Evolutionary conservation across 176 grass and related monocot genomes (phyloP).

Genomic region (Eremochloa ophiuroides): DNA sequence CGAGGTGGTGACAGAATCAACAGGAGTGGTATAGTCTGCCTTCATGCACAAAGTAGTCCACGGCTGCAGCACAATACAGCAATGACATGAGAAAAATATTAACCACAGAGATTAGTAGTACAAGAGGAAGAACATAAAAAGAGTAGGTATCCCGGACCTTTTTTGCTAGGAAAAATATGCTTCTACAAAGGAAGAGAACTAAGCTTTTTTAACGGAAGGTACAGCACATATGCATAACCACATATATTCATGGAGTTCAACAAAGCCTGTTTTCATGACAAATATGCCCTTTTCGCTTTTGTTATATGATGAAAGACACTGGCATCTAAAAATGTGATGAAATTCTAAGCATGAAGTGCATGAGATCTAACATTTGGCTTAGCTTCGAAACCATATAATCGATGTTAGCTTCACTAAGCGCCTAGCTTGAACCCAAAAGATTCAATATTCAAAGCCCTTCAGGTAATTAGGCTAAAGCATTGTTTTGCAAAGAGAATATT

Average conservation of each 20-base stretch:
- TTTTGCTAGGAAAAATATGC: neutral
- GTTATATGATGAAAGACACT: neutral
- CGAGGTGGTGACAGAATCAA: conserved; percentile 30
- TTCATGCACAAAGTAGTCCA: conserved; percentile 44
- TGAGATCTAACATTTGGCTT: neutral
- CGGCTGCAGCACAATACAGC: conserved; percentile 33
- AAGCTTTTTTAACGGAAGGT: neutral
- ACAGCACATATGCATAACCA: neutral
- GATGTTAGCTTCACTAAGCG: neutral
- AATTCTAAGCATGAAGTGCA: neutral
- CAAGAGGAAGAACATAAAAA: neutral
- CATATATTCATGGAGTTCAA: conserved; percentile 3
- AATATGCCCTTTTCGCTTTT: neutral
- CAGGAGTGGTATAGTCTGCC: conserved; percentile 36
- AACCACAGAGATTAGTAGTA: neutral
- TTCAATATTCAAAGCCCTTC: neutral
- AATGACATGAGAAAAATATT: conserved; percentile 12
- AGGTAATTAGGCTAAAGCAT: neutral
- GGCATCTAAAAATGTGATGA: neutral
- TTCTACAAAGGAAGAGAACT: neutral
- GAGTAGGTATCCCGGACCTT: neutral
- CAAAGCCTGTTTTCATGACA: neutral
- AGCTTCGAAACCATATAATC: neutral
- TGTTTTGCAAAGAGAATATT: neutral
- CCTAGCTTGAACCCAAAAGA: neutral